Percentiles rank a stretch among this genome's conserved stretches.
Evolutionary conservation across 305 asterid species (phyloP).

Genomic region (Andrographis paniculata): DNA sequence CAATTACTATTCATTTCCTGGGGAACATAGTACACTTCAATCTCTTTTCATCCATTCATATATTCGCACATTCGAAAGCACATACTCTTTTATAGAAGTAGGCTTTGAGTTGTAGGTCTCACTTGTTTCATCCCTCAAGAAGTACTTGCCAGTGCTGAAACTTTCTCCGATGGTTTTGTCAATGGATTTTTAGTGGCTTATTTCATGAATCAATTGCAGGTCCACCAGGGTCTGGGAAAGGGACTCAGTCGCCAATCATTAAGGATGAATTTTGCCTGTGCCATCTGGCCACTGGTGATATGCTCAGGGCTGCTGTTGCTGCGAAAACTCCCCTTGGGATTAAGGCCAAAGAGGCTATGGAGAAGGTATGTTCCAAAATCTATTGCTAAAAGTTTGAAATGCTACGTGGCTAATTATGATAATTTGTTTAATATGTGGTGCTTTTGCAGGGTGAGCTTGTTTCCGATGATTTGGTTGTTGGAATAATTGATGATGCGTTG

Average conservation of each 20-base stretch:
- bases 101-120: no score
- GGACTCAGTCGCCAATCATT: slow-evolving; percentile 83
- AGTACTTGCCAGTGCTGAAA: no score
- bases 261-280: slow-evolving; percentile 88
- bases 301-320: slow-evolving; percentile 94
- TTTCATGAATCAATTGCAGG: slow-evolving; percentile 31
- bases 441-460: slow-evolving; percentile 67
- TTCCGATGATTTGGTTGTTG: slow-evolving; percentile 77
- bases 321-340: slow-evolving; percentile 84
- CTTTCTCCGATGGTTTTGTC: neutral
- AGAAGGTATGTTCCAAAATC: slow-evolving; percentile 38
- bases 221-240: slow-evolving; percentile 96
- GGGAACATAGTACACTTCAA: no score
- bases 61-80: no score
- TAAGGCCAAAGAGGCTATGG: slow-evolving; percentile 93
- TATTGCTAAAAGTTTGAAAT: slow-evolving; percentile 8
- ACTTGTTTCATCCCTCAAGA: no score
- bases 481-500: slow-evolving; percentile 69
- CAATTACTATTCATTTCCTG: no score
- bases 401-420: slow-evolving; percentile 11
- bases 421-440: slow-evolving; percentile 7
- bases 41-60: no score
- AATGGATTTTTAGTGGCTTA: neutral
- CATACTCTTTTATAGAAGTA: no score
- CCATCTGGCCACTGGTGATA: slow-evolving; percentile 93